phyloP scores from a whole-genome alignment of 441 rosid genomes.

The Pelargonium citronellum region DNA sequence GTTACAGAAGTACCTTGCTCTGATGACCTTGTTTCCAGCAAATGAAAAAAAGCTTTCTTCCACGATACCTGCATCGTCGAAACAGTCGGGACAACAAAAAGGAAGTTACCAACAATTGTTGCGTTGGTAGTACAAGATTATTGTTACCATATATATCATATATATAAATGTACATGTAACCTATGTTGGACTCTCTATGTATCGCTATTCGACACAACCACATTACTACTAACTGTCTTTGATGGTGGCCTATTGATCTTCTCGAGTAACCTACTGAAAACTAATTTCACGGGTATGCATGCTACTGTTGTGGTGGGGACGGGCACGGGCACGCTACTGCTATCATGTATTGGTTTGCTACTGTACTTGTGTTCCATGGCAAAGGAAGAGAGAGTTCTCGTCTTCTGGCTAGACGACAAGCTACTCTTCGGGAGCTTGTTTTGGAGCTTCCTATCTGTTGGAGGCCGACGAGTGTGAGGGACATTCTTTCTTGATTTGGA shows the following conservation, averaged over 20 bases:
- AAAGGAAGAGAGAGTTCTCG: slow-evolving; percentile 75
- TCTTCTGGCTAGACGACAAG: slow-evolving; percentile 62
- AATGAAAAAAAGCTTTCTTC: too few species aligned
- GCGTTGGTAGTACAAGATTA: slow-evolving; percentile 19
- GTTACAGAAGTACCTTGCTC: neutral
- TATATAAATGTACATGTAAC: slow-evolving; percentile 31
- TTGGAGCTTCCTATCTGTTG: slow-evolving; percentile 39
- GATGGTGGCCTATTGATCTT: slow-evolving; percentile 94
- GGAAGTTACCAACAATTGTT: slow-evolving; percentile 23
- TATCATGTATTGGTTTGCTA: slow-evolving; percentile 28
- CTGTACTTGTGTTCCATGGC: slow-evolving; percentile 46
- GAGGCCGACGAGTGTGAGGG: slow-evolving; percentile 37
- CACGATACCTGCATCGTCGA: too few species aligned
- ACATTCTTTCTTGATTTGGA: neutral
- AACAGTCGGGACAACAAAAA: neutral
- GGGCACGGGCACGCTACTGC: slow-evolving; percentile 19
- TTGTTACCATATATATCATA: slow-evolving; percentile 3
- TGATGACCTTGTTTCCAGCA: neutral
- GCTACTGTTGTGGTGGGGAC: slow-evolving; percentile 62
- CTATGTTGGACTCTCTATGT: slow-evolving; percentile 37
- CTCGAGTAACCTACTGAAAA: slow-evolving; percentile 93
- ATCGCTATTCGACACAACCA: slow-evolving; percentile 34
- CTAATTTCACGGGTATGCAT: slow-evolving; percentile 94
- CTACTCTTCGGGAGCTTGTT: slow-evolving; percentile 50
- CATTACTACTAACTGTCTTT: slow-evolving; percentile 44